phyloP scores from a whole-genome alignment of 208 protist species.

The Naegleria lovaniensis region DNA sequence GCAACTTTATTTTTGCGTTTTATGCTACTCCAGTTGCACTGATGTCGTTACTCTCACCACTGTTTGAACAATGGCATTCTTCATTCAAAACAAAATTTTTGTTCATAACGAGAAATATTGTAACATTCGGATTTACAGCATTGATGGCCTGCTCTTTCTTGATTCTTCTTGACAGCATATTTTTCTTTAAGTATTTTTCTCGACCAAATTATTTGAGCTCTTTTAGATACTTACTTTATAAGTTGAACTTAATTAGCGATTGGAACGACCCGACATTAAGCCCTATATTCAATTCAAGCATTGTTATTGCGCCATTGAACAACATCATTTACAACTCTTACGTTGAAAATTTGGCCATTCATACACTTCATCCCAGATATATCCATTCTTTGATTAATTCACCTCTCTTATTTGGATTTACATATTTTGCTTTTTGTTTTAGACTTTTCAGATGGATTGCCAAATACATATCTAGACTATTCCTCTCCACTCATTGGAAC shows the following conservation, averaged over 20 bases:
- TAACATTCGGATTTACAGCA: neutral
- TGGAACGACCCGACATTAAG: neutral
- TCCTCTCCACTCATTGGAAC: neutral
- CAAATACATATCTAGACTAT: neutral
- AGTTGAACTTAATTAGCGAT: neutral
- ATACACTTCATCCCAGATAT: neutral
- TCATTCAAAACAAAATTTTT: neutral
- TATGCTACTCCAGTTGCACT: neutral
- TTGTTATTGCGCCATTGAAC: neutral
- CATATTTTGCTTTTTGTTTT: neutral
- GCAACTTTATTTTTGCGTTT: neutral
- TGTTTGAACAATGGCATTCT: neutral
- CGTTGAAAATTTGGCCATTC: neutral
- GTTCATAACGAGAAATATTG: neutral
- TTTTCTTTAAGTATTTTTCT: neutral
- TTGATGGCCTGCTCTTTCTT: neutral
- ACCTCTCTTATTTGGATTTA: neutral
- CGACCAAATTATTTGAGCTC: neutral
- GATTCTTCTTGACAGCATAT: neutral
- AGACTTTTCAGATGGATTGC: neutral
- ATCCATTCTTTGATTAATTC: neutral
- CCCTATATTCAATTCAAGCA: neutral
- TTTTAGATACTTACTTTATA: neutral
- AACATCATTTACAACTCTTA: conserved; percentile 6
- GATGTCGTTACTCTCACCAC: neutral